Evolutionary conservation across 495 filamentous ascomycete species (phyloP).

Genomic region (Aspergillus campestris): DNA sequence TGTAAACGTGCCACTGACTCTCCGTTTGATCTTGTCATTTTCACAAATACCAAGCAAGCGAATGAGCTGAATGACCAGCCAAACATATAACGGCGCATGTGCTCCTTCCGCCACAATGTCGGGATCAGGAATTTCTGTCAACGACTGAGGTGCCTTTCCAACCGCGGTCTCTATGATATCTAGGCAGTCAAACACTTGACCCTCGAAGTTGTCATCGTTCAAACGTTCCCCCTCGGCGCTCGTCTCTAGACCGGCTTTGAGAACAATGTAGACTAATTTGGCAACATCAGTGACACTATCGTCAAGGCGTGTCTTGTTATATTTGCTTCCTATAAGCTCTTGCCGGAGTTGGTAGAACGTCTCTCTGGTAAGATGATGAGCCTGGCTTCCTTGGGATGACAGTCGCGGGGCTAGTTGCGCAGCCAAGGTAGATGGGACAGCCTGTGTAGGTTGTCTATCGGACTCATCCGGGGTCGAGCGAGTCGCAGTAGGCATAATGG

Average conservation of each 20-base stretch:
- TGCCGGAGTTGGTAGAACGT: conserved; percentile 56
- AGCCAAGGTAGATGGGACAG: conserved; percentile 61
- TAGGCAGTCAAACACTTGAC: conserved; percentile 57
- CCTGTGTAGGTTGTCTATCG: conserved; percentile 21
- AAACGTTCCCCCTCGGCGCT: conserved; percentile 43
- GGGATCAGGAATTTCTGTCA: conserved; percentile 43
- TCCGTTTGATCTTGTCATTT: conserved; percentile 18
- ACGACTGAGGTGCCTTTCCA: conserved; percentile 60
- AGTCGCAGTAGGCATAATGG: conserved; percentile 13
- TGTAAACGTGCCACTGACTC: conserved; percentile 22
- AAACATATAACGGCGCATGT: conserved; percentile 63
- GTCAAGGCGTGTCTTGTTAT: conserved; percentile 38
- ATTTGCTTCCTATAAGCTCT: conserved; percentile 48
- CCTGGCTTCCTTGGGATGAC: conserved; percentile 32
- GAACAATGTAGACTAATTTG: conserved; percentile 74
- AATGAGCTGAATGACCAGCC: conserved; percentile 49
- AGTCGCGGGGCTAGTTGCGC: conserved; percentile 49
- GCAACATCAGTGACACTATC: conserved; percentile 67
- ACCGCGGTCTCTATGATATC: conserved; percentile 66
- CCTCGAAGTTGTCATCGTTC: conserved; percentile 48
- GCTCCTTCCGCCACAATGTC: conserved; percentile 38
- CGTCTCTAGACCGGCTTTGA: conserved; percentile 68
- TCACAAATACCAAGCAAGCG: conserved; percentile 20
- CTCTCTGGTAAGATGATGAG: conserved; percentile 38
- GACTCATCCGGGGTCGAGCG: conserved; percentile 10